Conservation (phyloP, 768 basidiomycete species). For the Kwoniella europaea region DNA sequence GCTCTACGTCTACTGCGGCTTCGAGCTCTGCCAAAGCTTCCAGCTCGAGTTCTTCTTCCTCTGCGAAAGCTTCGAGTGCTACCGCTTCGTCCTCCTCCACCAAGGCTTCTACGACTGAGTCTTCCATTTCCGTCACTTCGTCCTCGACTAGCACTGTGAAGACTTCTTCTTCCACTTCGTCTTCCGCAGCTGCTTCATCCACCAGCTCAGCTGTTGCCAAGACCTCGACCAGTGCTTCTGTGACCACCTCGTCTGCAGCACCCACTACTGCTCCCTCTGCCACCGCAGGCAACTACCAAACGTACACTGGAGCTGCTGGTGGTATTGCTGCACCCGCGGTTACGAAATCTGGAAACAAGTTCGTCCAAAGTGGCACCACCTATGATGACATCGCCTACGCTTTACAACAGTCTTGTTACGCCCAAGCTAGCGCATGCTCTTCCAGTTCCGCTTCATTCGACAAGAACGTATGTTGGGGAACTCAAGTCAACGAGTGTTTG, state of each 20-base stretch:
- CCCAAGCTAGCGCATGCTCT: constrained; percentile 28
- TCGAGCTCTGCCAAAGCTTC: background rate
- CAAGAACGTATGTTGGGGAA: constrained; percentile 16
- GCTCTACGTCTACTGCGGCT: constrained; percentile 1
- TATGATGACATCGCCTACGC: constrained; percentile 27
- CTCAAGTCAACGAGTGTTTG: constrained; percentile 20
- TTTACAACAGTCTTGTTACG: constrained; percentile 31
- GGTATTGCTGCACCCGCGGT: constrained; percentile 31
- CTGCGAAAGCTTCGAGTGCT: background rate
- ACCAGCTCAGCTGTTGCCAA: constrained; percentile 10
- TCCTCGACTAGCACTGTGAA: constrained; percentile 3
- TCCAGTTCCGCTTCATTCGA: constrained; percentile 22
- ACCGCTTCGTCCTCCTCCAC: constrained; percentile 6
- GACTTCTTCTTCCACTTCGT: constrained; percentile 9
- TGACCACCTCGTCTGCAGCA: constrained; percentile 3
- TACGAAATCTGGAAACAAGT: constrained; percentile 17
- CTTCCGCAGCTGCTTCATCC: constrained; percentile 14
- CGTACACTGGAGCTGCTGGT: constrained; percentile 28
- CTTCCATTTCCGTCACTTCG: background rate
- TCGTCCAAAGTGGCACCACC: constrained; percentile 9
- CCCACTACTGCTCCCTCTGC: constrained; percentile 17
- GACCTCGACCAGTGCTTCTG: constrained; percentile 10
- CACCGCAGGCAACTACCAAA: constrained; percentile 24
- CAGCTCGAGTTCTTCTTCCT: constrained; percentile 6
- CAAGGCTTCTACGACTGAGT: background rate